Evolutionary conservation across 345 rosid genomes (phyloP), one percentile per base, ranked within the genome.

Genomic region (Boechera retrofracta): DNA sequence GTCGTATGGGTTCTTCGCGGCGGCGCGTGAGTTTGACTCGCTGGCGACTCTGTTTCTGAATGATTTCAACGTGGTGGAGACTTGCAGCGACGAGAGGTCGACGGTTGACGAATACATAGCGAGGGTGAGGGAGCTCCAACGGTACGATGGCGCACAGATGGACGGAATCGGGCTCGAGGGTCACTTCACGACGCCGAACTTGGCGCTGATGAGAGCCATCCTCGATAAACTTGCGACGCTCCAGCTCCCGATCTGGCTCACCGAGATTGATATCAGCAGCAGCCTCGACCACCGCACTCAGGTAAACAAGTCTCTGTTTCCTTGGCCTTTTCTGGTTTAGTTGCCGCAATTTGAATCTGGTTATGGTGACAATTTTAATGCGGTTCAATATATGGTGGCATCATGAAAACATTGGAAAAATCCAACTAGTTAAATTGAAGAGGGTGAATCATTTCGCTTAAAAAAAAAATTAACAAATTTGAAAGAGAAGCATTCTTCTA

Each of bases 21-120:
- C 83, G 6, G 95, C 92, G 12, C 94, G 88, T 61, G 32, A 80
- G 38, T 35, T 85, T 7, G 97, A 94, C 71, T 86, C 97, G 0
- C 57, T 83, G 9, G 93, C 96, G 2, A 90, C 94, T 1, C 76
- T 94, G 52, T 91, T 94, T 36, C 56, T 91, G 83, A 94, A 94
- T 18, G 97, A 94, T 26, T 94, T 82, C 65, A 94, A 91, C 69
- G 97, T 90, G 21, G 87, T 89, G 56, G 98, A 94, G 84, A 86
- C 89, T 36, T 94, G 98, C 65, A 71, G 80, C 12, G 96, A 94
- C 58, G 79, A 66, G 64, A 86, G 85, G 29, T 87, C 97, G 5
- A 88, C 89, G 0, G 97, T 87, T 9, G 98, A 91, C 54, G 65
- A 64, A 11, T 94, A 83, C 41, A 84, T 90, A 26, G 62, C 79